These are phyloP conservation scores for Picochlorum sp. DNA, from an alignment of 139 green algal genomes.

Conservation along the genomic window DNA sequence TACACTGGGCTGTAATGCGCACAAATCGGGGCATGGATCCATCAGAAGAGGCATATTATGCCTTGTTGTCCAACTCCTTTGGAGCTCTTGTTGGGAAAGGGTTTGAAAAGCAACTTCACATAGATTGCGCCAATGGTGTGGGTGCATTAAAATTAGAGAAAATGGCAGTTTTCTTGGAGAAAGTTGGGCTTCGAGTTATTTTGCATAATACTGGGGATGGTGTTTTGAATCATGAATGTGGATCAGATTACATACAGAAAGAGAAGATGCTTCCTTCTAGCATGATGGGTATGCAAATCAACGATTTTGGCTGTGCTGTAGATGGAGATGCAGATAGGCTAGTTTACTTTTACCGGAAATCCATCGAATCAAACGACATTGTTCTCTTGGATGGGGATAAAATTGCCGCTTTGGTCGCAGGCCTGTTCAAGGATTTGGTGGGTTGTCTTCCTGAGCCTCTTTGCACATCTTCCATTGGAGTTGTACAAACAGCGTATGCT, in stretches of 20 bases:
- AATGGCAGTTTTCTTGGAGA: slow-evolving; percentile 31
- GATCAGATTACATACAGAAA: slow-evolving; percentile 95
- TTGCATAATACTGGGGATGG: slow-evolving; percentile 40
- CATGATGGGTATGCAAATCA: slow-evolving; percentile 28
- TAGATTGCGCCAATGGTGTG: slow-evolving; percentile 95
- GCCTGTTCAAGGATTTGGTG: slow-evolving; percentile 53
- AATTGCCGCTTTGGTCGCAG: slow-evolving; percentile 76
- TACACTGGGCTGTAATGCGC: slow-evolving; percentile 69
- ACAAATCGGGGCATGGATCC: slow-evolving; percentile 20
- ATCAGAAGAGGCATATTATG: slow-evolving; percentile 37
- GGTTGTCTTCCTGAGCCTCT: slow-evolving; percentile 31
- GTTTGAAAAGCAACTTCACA: slow-evolving; percentile 35
- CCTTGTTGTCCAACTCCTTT: slow-evolving; percentile 24
- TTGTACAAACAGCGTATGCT: slow-evolving; percentile 97
- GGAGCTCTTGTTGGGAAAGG: slow-evolving; percentile 9
- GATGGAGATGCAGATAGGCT: slow-evolving; percentile 94
- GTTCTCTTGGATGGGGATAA: slow-evolving; percentile 88
- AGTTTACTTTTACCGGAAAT: slow-evolving; percentile 74
- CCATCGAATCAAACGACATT: neutral
- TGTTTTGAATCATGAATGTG: slow-evolving; percentile 73
- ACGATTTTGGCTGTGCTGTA: slow-evolving; percentile 49
- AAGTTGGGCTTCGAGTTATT: slow-evolving; percentile 30
- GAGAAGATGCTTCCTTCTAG: slow-evolving; percentile 45
- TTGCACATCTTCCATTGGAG: slow-evolving; percentile 44
- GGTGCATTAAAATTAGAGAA: slow-evolving; percentile 58